Evolutionary conservation across 306 rosid genomes (phyloP), one percentile per base, ranked within the genome.

Genomic region (Medicago ruthenica): DNA sequence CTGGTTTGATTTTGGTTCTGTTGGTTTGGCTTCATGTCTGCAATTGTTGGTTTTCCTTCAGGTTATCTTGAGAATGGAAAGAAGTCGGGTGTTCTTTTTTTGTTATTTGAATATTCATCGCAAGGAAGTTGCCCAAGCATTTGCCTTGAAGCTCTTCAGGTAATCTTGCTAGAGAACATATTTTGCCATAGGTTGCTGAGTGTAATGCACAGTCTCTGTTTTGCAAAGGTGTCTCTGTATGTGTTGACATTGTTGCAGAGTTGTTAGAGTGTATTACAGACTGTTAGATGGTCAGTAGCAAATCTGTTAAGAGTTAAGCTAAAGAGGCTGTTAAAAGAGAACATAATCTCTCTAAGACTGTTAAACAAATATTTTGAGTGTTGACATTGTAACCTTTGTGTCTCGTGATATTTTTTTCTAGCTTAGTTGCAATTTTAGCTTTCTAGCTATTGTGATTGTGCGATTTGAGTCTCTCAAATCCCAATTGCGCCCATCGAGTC

Each of bases 101-200:
- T 76, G 42, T 80, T 95, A 72, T 87, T 92, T 79, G 80, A 80
- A 74, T 86, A 84, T 79, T 81, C 97, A 37, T 78, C 85, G 85
- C 86, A 88, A 75, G 71, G 72, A 82, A 87, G 79, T 85, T 84
- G 82, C 75, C 86, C 88, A 37, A 77, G 88, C 34, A 81, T 90
- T 78, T 89, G 96, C 91, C 87, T 92, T 54, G 99, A 95, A 88
- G 89, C 99, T 61, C 99, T 95, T 67, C 99, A 92, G 98, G 97
- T 91, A 86, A 82, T 73, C 77, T 55, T 70, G 34, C 22, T 47
- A 39, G 62, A 57, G 64, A 62, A 27, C 44, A 53, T 62, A 66
- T 16, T 73, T 40, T 77, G 41, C 37, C 48, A 14, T 48, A 41
- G 34, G 13, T 71, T 75, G 20, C 36, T 80, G 64, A 34, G 62